Conservation (phyloP, 108 stramenopile species). For the Fistulifera solaris region DNA sequence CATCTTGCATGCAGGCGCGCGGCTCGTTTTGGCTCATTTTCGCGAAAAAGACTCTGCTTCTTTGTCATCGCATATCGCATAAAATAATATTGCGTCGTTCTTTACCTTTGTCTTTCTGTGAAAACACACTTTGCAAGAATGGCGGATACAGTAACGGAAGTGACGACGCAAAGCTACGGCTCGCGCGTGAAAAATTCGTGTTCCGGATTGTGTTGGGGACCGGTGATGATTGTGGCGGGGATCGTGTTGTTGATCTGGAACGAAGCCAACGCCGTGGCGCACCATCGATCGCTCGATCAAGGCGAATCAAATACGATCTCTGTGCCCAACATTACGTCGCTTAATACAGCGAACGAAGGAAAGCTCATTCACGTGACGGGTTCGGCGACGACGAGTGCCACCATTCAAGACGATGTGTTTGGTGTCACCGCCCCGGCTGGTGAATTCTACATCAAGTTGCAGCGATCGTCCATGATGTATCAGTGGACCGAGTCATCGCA, state of each 20-base stretch:
- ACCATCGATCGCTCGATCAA: constrained; percentile 21
- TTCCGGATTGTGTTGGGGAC: constrained; percentile 10
- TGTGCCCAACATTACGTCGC: neutral
- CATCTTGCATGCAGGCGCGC: too few species aligned
- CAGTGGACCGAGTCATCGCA: constrained; percentile 18
- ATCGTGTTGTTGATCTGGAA: constrained; percentile 24
- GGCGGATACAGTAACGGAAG: constrained; percentile 4
- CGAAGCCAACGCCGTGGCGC: constrained; percentile 23
- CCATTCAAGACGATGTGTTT: constrained; percentile 8
- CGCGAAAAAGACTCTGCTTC: too few species aligned
- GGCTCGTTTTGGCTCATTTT: too few species aligned
- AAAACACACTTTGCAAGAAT: constrained; percentile 1
- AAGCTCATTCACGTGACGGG: constrained; percentile 15
- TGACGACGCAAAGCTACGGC: constrained; percentile 14
- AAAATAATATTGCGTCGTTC: too few species aligned
- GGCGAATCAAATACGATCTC: constrained; percentile 10
- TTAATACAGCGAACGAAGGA: constrained; percentile 7
- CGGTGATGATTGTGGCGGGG: constrained; percentile 12
- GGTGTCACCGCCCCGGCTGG: constrained; percentile 1
- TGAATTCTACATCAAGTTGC: constrained; percentile 6
- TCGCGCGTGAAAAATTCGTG: constrained; percentile 10
- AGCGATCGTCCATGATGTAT: constrained; percentile 19
- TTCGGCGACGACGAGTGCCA: neutral
- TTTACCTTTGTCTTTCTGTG: too few species aligned
- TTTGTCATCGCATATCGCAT: too few species aligned